phyloP scores from a whole-genome alignment of 2,329 filamentous ascomycete species.

The Phaeosphaeria sp. region DNA sequence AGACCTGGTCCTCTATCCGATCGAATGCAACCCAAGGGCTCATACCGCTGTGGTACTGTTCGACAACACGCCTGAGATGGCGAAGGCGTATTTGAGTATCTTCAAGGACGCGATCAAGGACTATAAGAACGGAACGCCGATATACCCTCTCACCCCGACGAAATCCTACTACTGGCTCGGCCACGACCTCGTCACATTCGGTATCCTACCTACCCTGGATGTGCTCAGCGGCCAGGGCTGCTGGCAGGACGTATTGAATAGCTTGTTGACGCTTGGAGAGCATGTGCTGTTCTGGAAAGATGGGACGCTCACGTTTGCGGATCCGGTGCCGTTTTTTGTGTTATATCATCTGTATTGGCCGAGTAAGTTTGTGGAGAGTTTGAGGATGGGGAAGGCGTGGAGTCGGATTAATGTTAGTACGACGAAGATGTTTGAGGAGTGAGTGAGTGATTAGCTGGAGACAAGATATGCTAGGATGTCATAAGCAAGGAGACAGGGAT shows the following conservation, averaged over 20 bases:
- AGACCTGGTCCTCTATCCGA: constrained; percentile 62
- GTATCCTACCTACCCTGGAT: constrained; percentile 48
- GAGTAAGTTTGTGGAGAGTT: constrained; percentile 56
- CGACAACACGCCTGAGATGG: constrained; percentile 37
- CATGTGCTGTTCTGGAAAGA: constrained; percentile 59
- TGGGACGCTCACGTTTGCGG: constrained; percentile 57
- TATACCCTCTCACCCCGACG: constrained; percentile 29
- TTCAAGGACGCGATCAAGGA: constrained; percentile 22
- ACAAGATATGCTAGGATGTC: background rate
- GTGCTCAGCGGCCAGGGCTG: constrained; percentile 22
- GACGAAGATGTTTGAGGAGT: constrained; percentile 61
- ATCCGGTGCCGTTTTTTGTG: constrained; percentile 60
- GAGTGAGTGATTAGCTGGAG: background rate
- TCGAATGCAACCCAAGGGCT: constrained; percentile 74
- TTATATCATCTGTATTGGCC: constrained; percentile 64
- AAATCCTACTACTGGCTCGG: constrained; percentile 68
- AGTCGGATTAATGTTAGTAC: constrained; percentile 72
- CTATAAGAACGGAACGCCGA: constrained; percentile 12
- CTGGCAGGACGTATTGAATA: constrained; percentile 28
- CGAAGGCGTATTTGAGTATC: constrained; percentile 36
- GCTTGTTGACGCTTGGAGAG: constrained; percentile 42
- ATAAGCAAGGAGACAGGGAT: no score
- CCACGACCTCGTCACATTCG: constrained; percentile 66
- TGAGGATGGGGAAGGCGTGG: constrained; percentile 61
- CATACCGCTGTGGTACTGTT: constrained; percentile 74